These are phyloP conservation scores for Ogataea naganishii DNA, from an alignment of 805 yeast species.

Conservation along the genomic window DNA sequence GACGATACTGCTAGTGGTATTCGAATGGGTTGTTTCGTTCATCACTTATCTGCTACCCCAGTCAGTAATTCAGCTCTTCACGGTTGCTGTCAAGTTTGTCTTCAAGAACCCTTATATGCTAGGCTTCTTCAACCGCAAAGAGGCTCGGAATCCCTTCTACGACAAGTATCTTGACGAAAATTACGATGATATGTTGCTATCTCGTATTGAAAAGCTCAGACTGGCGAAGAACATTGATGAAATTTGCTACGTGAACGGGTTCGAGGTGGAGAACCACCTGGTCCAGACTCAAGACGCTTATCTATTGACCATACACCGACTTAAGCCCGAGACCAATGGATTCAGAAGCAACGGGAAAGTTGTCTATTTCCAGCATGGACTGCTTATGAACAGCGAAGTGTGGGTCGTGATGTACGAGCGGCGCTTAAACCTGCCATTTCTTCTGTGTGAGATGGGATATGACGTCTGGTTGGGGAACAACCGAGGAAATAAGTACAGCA, in stretches of 20 bases:
- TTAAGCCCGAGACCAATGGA: conserved; percentile 30
- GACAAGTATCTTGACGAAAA: conserved; percentile 2
- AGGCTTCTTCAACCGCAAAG: not conserved
- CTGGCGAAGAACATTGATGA: conserved; percentile 49
- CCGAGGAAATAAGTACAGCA: conserved; percentile 87
- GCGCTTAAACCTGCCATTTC: conserved; percentile 57
- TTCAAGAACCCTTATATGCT: conserved; percentile 2
- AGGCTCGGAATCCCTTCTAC: conserved; percentile 4
- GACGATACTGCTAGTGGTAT: conserved; percentile 3
- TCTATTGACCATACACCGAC: conserved; percentile 64
- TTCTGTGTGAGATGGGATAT: conserved; percentile 70
- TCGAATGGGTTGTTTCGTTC: conserved; percentile 26
- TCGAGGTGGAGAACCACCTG: conserved; percentile 64
- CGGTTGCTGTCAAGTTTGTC: conserved; percentile 8
- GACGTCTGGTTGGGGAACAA: conserved; percentile 95
- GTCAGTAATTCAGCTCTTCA: conserved; percentile 23
- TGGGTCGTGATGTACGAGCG: conserved; percentile 34
- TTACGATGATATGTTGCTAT: conserved; percentile 9
- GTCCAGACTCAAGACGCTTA: conserved; percentile 74
- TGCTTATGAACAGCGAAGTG: conserved; percentile 81
- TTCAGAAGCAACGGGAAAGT: conserved; percentile 30
- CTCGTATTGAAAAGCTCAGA: conserved; percentile 27
- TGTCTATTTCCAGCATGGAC: conserved; percentile 85
- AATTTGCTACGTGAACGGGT: conserved; percentile 73
- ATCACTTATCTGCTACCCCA: conserved; percentile 29